These are phyloP conservation scores for Lactarius psammicola DNA, from an alignment of 768 basidiomycete species.

Conservation along the genomic window DNA sequence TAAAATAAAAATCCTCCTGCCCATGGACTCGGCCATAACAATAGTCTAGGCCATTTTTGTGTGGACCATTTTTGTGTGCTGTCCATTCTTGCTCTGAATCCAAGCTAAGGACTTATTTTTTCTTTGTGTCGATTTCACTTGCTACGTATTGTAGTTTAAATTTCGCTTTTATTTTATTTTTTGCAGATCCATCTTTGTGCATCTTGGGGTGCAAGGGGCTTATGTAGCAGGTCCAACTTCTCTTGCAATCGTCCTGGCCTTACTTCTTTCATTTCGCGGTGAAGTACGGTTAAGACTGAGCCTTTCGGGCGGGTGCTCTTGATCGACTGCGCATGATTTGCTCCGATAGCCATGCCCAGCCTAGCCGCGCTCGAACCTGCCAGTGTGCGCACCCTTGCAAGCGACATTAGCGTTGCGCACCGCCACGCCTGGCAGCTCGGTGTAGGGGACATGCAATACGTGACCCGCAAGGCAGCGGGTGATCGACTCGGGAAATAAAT, in stretches of 20 bases:
- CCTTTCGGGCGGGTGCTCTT: background rate
- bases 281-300: background rate
- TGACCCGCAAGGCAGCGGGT: background rate
- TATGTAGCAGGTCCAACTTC: background rate
- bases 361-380: background rate
- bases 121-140: background rate
- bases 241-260: background rate
- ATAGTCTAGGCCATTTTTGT: background rate
- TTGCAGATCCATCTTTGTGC: background rate
- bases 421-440: background rate
- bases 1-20: background rate
- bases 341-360: background rate
- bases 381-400: background rate
- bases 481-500: background rate
- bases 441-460: background rate
- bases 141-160: background rate
- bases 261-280: background rate
- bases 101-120: background rate
- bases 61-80: background rate
- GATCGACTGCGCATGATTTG: background rate
- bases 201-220: background rate
- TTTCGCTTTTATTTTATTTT: background rate
- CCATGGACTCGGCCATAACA: background rate
- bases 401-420: background rate
- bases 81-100: background rate